These are phyloP conservation scores for Platanthera guangdongensis DNA, from an alignment of 106 monocot genomes.

Conservation along the genomic window DNA sequence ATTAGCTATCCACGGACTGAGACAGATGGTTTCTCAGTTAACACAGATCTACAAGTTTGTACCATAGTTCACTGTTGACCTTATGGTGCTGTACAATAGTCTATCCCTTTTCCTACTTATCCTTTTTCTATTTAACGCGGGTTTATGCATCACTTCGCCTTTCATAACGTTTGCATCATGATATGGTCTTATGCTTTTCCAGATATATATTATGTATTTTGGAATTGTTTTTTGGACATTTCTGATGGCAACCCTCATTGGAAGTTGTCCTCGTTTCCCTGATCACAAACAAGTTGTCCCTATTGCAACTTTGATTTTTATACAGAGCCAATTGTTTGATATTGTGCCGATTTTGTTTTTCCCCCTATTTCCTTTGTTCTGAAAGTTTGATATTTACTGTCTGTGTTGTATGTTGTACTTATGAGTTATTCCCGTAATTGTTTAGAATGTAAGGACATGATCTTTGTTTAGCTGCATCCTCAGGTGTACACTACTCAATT, in stretches of 20 bases:
- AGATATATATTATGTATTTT: not conserved
- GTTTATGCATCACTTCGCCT: not conserved
- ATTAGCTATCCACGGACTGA: slow-evolving; percentile 99
- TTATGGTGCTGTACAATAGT: not conserved
- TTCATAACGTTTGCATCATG: not conserved
- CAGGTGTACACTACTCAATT: too few species aligned
- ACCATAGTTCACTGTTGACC: slow-evolving; percentile 1
- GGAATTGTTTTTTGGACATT: not conserved
- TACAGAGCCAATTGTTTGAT: not conserved
- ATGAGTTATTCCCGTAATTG: too few species aligned
- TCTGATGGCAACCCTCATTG: not conserved
- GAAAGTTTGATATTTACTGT: not conserved
- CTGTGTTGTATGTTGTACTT: too few species aligned
- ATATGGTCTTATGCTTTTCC: not conserved
- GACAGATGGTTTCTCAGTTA: slow-evolving; percentile 82
- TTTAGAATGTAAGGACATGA: too few species aligned
- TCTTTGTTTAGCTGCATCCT: too few species aligned
- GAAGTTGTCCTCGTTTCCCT: not conserved
- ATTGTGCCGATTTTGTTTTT: not conserved
- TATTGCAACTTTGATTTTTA: not conserved
- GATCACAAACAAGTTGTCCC: not conserved
- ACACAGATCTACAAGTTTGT: slow-evolving; percentile 73
- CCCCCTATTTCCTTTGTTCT: not conserved
- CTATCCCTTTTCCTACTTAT: not conserved
- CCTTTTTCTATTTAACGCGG: not conserved